Evolutionary conservation across 805 yeast species (phyloP).

Genomic region (Ogataea pignaliae): DNA sequence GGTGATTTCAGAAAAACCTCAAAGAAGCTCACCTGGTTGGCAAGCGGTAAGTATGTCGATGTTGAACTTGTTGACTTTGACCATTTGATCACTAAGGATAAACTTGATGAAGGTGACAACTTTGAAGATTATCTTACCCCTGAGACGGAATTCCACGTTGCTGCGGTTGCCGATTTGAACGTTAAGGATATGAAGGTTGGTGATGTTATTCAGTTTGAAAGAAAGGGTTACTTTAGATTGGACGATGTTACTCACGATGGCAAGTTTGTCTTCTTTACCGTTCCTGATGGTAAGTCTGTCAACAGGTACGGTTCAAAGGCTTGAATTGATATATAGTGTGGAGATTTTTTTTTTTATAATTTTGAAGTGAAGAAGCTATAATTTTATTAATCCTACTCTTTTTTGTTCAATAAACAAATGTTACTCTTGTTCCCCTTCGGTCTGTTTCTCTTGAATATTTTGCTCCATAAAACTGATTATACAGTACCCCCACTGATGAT

Average conservation of each 20-base stretch:
- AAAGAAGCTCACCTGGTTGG: constrained; percentile 93
- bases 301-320: constrained; percentile 68
- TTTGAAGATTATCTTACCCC: constrained; percentile 90
- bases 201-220: constrained; percentile 89
- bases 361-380: too few relatives aligned
- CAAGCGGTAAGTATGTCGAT: constrained; percentile 65
- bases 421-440: too few relatives aligned
- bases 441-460: constrained; percentile 4
- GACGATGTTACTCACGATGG: constrained; percentile 56
- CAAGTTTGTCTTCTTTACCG: constrained; percentile 77
- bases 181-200: constrained; percentile 74
- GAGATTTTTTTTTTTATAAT: too few relatives aligned
- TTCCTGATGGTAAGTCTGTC: constrained; percentile 91
- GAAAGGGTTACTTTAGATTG: constrained; percentile 92
- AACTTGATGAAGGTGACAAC: constrained; percentile 89
- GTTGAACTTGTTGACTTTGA: constrained; percentile 89
- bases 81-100: constrained; percentile 91
- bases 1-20: constrained; percentile 97
- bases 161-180: constrained; percentile 77
- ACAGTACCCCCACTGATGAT: constrained; percentile 31
- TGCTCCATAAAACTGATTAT: too few relatives aligned
- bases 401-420: too few relatives aligned
- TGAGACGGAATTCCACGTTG: constrained; percentile 75
- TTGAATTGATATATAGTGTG: constrained; percentile 9
- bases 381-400: too few relatives aligned